Evolutionary conservation across 495 filamentous ascomycete species (phyloP), one percentile per base, ranked within the genome.

Genomic region (Platismatia glauca): DNA sequence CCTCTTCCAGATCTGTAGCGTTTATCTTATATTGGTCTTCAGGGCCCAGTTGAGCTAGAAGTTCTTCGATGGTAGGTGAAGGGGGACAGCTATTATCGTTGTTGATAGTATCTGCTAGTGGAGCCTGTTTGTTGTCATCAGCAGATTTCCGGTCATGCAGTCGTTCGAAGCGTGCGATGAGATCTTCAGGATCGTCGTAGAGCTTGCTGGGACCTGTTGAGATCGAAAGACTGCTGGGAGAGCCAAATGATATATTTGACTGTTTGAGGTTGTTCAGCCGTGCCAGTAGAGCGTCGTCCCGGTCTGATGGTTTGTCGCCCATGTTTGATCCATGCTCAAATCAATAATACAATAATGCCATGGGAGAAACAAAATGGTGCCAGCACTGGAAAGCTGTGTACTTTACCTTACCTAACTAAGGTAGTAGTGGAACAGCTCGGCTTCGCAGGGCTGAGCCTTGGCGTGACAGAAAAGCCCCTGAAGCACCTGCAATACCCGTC

Each of bases 221-320:
- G 52, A 33, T 7, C 37, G 56, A 58, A 57, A 66, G 55, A 38
- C 18, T 27, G 39, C 18, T 46, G n/a, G n/a, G 41, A 3, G 64
- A n/a, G 35, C 37, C 16, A 12, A 67, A 43, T 22, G 61, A 57
- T 11, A 75, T 68, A 34, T 27, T 70, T n/a, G 75, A 75, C 52
- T 69, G 68, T 57, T 72, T 74, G 35, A 77, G 69, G 4, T 74
- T 74, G 58, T 77, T 77, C 43, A 77, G 60, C 22, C 75, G 69
- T 29, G 68, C 63, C 16, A 77, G 64, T 31, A 77, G 69, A 57
- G 71, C 50, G 39, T 71, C 60, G 44, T 76, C 74, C 27, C 69
- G 64, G 27, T 50, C 61, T 33, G 68, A 68, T 20, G 67, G 70
- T 34, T 62, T 60, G 67, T 63, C 41, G 31, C 46, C 57, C 69